Percentiles rank a stretch among this genome's conserved stretches.
Evolutionary conservation across 495 filamentous ascomycete genomes (phyloP).

Genomic region (Achaetomiella virescens): DNA sequence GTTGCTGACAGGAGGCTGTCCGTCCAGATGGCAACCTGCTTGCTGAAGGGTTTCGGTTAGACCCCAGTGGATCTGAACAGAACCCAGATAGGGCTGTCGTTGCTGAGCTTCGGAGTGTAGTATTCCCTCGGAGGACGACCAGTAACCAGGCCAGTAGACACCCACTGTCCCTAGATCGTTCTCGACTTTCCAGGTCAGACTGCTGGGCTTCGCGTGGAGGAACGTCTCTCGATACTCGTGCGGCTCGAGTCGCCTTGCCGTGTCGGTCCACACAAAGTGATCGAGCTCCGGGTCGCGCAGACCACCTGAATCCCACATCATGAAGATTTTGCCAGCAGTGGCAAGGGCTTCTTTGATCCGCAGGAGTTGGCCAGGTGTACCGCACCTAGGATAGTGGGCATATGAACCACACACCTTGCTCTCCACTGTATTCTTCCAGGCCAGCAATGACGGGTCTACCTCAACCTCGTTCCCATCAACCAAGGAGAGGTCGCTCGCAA

Average conservation of each 20-base stretch:
- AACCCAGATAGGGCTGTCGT: not conserved
- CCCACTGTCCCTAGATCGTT: not conserved
- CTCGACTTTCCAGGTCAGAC: not conserved
- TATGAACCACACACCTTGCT: constrained; percentile 52
- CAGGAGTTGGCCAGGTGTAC: constrained; percentile 55
- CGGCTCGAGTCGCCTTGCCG: constrained; percentile 44
- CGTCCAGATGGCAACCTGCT: not conserved
- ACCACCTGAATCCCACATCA: constrained; percentile 60
- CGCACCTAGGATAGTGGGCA: constrained; percentile 54
- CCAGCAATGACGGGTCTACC: not conserved
- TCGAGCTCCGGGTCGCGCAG: constrained; percentile 45
- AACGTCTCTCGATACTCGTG: constrained; percentile 47
- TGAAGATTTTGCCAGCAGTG: constrained; percentile 37
- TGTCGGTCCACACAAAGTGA: constrained; percentile 57
- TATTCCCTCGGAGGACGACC: not conserved
- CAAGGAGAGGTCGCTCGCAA: not conserved
- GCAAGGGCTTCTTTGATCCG: constrained; percentile 37
- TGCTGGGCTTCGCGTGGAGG: constrained; percentile 36
- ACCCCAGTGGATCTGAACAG: constrained; percentile 1
- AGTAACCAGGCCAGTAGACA: constrained; percentile 9
- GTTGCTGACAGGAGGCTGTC: not conserved
- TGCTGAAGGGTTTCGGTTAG: not conserved
- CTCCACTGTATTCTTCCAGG: constrained; percentile 16
- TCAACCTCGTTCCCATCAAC: not conserved
- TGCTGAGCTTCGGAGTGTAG: not conserved